phyloP scores from a whole-genome alignment of 352 stramenopile species.

The Pythium monospermum region DNA sequence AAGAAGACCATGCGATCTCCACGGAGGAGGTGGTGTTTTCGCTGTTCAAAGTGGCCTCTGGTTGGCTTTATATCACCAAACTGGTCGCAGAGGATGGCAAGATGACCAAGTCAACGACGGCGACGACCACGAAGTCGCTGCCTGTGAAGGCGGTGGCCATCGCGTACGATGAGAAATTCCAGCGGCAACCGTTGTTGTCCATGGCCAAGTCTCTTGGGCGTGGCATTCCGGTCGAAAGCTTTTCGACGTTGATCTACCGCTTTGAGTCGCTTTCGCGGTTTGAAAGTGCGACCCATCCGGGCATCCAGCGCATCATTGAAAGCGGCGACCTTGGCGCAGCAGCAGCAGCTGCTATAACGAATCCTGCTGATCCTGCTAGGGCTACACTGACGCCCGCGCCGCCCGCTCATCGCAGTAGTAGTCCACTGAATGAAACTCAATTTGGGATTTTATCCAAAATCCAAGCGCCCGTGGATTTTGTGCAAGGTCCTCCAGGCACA shows the following conservation, averaged over 20 bases:
- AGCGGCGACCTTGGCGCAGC: background rate
- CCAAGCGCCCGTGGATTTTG: background rate
- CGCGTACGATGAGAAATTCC: background rate
- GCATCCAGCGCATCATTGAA: background rate
- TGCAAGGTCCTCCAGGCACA: constrained; percentile 1
- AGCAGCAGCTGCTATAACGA: no score
- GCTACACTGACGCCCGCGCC: background rate
- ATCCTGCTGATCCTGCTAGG: no score
- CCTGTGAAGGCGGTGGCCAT: background rate
- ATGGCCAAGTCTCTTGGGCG: no score
- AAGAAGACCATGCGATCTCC: background rate
- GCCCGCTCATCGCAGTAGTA: background rate
- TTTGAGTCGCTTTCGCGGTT: background rate
- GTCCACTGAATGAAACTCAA: background rate
- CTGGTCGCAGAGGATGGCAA: no score
- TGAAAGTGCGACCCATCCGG: background rate
- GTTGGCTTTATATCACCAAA: background rate
- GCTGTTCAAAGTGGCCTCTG: background rate
- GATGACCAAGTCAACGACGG: no score
- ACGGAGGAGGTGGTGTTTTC: background rate
- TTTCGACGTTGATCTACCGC: constrained; percentile 5
- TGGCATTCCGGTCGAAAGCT: background rate
- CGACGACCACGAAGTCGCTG: background rate
- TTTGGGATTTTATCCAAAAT: background rate
- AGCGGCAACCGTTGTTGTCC: background rate